A percentile compares a stretch with the other conserved stretches of the same genome.
These are phyloP conservation scores for Diaporthe vexans DNA, from an alignment of 2,329 filamentous ascomycete species.

Conservation along the genomic window DNA sequence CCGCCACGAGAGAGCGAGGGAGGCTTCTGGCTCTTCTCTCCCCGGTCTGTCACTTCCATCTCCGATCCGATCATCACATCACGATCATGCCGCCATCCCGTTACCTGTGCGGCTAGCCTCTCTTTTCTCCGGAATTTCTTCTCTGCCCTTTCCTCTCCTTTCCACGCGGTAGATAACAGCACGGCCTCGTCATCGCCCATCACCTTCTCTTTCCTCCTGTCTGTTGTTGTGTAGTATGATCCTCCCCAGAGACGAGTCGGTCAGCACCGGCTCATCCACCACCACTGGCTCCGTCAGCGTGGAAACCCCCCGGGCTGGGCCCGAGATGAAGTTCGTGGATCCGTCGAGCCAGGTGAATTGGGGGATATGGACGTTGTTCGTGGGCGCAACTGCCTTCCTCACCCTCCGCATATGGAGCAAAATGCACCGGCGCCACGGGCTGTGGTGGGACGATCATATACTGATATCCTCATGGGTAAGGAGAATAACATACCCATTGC, in stretches of 20 bases:
- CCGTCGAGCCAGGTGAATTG: conserved; percentile 42
- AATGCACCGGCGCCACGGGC: conserved; percentile 29
- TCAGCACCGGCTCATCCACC: conserved; percentile 22
- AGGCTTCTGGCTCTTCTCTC: conserved; percentile 21
- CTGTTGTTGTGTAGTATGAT: conserved; percentile 1
- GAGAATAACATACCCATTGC: not conserved
- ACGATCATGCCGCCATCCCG: conserved; percentile 32
- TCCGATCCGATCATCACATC: conserved; percentile 31
- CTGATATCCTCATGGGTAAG: conserved; percentile 45
- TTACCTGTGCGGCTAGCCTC: conserved; percentile 31
- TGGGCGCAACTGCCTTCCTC: conserved; percentile 42
- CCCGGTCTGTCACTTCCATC: conserved; percentile 30
- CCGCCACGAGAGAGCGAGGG: conserved; percentile 10
- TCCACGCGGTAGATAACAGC: not conserved
- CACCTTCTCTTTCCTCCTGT: not conserved
- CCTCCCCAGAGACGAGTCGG: conserved; percentile 12
- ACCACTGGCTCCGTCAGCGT: conserved; percentile 18
- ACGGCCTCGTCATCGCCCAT: conserved; percentile 1
- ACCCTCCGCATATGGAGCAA: conserved; percentile 44
- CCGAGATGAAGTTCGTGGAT: conserved; percentile 36
- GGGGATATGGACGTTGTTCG: conserved; percentile 44
- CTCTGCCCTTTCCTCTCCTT: conserved; percentile 1
- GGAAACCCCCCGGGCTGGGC: conserved; percentile 6
- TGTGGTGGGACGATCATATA: conserved; percentile 45
- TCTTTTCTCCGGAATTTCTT: conserved; percentile 4